phyloP scores from a whole-genome alignment of 2,329 filamentous ascomycete species.

The Paecilomyces dactylethromorphus region DNA sequence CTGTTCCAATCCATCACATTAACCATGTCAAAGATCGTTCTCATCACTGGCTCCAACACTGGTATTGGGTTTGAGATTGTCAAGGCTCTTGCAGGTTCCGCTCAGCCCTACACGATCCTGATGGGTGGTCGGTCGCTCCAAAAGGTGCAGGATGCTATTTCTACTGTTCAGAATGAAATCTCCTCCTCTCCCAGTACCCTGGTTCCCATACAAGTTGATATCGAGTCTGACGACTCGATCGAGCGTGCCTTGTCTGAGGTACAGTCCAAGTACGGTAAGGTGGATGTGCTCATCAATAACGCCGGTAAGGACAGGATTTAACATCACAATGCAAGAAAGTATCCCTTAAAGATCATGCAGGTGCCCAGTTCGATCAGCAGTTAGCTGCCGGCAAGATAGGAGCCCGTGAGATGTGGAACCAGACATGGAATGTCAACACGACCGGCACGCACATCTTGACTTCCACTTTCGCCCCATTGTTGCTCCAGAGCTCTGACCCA shows the following conservation, averaged over 20 bases:
- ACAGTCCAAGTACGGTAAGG: conserved; percentile 31
- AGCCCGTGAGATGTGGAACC: conserved; percentile 38
- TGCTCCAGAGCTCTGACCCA: conserved; percentile 41
- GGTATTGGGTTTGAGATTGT: conserved; percentile 56
- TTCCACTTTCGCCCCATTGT: conserved; percentile 46
- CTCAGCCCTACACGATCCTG: conserved; percentile 48
- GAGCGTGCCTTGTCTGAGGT: conserved; percentile 39
- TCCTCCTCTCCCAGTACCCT: conserved; percentile 38
- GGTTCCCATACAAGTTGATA: conserved; percentile 46
- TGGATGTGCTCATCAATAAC: conserved; percentile 55
- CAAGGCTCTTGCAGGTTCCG: conserved; percentile 46
- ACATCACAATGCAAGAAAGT: too few relatives aligned
- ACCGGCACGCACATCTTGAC: conserved; percentile 42
- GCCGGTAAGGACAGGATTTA: conserved; percentile 38
- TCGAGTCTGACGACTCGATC: conserved; percentile 49
- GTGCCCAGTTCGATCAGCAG: not conserved
- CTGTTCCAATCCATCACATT: too few relatives aligned
- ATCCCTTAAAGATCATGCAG: too few relatives aligned
- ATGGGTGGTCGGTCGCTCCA: conserved; percentile 47
- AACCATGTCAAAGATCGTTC: conserved; percentile 28
- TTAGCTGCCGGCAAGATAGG: not conserved
- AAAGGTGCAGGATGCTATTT: conserved; percentile 47
- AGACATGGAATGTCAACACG: conserved; percentile 47
- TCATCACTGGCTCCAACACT: conserved; percentile 57
- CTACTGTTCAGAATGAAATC: conserved; percentile 34